A percentile compares a stretch with the other conserved stretches of the same genome.
These are phyloP conservation scores for Gamsiella multidivaricata DNA, from an alignment of 192 early-diverging fungal species.

Conservation along the genomic window DNA sequence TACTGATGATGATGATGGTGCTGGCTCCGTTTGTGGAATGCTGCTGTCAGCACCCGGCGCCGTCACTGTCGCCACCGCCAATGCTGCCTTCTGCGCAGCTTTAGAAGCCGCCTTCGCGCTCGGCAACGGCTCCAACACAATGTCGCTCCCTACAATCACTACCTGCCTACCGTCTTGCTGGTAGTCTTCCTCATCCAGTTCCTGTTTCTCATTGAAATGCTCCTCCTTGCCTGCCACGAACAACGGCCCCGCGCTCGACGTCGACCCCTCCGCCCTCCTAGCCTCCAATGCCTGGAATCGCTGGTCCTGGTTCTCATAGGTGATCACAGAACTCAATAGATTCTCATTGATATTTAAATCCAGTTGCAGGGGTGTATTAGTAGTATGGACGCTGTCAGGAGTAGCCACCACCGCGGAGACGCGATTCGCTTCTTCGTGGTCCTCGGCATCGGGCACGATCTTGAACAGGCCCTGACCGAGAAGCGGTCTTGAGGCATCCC, in stretches of 20 bases:
- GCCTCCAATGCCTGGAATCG: conserved; percentile 22
- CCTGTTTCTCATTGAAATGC: conserved; percentile 5
- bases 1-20: background rate
- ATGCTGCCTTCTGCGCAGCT: conserved; percentile 1
- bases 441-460: conserved; percentile 47
- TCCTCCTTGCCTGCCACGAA: conserved; percentile 21
- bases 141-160: conserved; percentile 52
- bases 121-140: conserved; percentile 49
- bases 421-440: conserved; percentile 29
- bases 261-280: background rate
- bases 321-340: conserved; percentile 36
- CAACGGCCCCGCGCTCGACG: background rate
- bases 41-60: too few relatives aligned
- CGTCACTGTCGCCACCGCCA: too few relatives aligned
- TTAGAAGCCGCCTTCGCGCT: conserved; percentile 35
- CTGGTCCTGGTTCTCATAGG: conserved; percentile 32
- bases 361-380: background rate
- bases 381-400: background rate
- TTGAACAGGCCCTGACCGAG: conserved; percentile 49
- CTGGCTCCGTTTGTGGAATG: background rate
- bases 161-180: background rate
- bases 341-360: conserved; percentile 37
- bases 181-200: background rate
- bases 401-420: background rate
- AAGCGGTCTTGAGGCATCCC: conserved; percentile 32